Evolutionary conservation across 768 basidiomycete genomes (phyloP), one percentile per base, ranked within the genome.

Genomic region (Boletus huronensis): DNA sequence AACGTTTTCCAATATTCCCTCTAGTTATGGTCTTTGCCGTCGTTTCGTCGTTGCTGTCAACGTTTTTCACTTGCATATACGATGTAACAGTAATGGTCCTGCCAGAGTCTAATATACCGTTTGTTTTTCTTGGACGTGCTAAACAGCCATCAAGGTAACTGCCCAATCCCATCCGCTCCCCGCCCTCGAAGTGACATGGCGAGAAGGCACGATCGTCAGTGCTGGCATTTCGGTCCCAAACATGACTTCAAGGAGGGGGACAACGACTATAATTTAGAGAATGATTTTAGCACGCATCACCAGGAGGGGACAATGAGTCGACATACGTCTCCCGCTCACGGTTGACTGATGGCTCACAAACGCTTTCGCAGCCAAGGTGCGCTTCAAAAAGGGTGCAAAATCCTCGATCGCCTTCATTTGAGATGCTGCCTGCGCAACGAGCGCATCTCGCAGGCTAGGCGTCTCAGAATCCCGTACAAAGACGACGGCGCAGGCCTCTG

Each of bases 401-500:
- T 48, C 48, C 5, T 34, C 56, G 19, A 58, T 41, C 7, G 52
- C 39, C 35, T 47, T 68, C 41, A 70, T 44, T 26, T 47, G 57
- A 17, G 10, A 25, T 28, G 47, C 59, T 39, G 45, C 52, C 11
- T 54, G 62, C n/a, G 46, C 45, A 21, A 64, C 17, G 25, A 59
- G 47, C 21, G 31, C 35, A 31, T 64, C 52, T 50, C 9, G 59
- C 25, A 23, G 5, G 44, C 2, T 19, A 46, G 47, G n/a, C 14
- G 21, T n/a, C 38, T n/a, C 48, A 17, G 50, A 55, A 41, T 70
- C 70, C 53, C 74, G 77, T 29, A 75, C 59, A 57, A 75, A 83
- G 49, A 85, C 56, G 36, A 82, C 61, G 6, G 75, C 70, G 53
- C 75, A 79, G 6, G 72, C 74, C 31, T 77, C 72, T 19, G 64